Conservation (phyloP, 2,329 filamentous ascomycete genomes). For the Emergomyces orientalis region DNA sequence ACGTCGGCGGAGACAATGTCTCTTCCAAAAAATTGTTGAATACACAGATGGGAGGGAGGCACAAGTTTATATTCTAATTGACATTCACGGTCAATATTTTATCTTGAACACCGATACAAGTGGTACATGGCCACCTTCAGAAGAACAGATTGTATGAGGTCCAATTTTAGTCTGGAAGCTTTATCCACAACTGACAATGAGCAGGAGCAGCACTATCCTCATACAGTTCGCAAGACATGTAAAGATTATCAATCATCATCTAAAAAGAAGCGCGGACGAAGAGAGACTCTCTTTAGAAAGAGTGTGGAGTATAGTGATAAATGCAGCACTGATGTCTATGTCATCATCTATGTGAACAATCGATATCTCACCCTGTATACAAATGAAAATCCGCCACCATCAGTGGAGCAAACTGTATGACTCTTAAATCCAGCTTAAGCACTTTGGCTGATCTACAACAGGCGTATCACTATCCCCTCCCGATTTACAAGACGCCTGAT, state of each 20-base stretch:
- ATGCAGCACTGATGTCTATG: too few relatives aligned
- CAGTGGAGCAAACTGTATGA: background rate
- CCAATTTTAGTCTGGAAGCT: background rate
- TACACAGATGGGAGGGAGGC: background rate
- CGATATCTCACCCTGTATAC: conserved; percentile 5
- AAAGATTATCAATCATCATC: conserved; percentile 15
- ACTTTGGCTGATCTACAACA: background rate
- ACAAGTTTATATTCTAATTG: conserved; percentile 2
- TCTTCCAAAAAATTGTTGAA: conserved; percentile 5
- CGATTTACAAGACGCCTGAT: background rate
- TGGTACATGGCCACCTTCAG: conserved; percentile 2
- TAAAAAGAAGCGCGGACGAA: too few relatives aligned
- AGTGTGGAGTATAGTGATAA: too few relatives aligned
- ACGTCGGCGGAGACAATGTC: background rate
- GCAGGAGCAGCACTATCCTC: conserved; percentile 1
- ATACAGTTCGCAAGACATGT: background rate
- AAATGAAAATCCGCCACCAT: conserved; percentile 3
- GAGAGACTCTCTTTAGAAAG: too few relatives aligned
- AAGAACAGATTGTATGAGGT: conserved; percentile 3
- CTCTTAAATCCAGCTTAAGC: conserved; percentile 3
- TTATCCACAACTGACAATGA: conserved; percentile 2
- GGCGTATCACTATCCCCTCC: background rate
- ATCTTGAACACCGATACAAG: too few relatives aligned
- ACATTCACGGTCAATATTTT: conserved; percentile 1
- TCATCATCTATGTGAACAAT: too few relatives aligned